A percentile compares a stretch with the other conserved stretches of the same genome.
Evolutionary conservation across 345 rosid species (phyloP).

Genomic region (Moricandia arvensis): DNA sequence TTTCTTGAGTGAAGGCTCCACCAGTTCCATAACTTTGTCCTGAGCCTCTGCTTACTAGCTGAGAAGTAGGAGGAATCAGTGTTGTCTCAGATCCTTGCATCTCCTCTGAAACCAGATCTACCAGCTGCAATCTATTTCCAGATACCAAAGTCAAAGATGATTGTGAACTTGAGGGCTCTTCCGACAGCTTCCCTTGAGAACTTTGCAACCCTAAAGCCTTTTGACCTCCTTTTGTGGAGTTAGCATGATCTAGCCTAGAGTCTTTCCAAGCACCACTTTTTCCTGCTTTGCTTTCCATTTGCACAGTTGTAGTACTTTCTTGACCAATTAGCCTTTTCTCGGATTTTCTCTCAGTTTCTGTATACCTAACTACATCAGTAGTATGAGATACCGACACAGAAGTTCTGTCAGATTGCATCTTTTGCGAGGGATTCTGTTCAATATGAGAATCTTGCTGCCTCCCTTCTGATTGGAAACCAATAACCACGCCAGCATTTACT

Average conservation of each 20-base stretch:
- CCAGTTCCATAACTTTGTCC: constrained; percentile 26
- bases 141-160: constrained; percentile 44
- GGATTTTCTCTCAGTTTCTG: constrained; percentile 43
- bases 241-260: constrained; percentile 36
- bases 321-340: constrained; percentile 47
- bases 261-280: constrained; percentile 35
- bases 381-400: constrained; percentile 43
- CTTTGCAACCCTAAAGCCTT: constrained; percentile 32
- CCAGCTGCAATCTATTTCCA: constrained; percentile 36
- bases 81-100: constrained; percentile 46
- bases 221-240: constrained; percentile 34
- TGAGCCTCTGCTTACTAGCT: constrained; percentile 45
- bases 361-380: constrained; percentile 36
- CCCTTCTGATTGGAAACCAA: constrained; percentile 40
- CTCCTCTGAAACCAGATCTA: constrained; percentile 39
- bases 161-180: constrained; percentile 42
- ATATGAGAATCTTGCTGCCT: constrained; percentile 38
- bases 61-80: constrained; percentile 59
- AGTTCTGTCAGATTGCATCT: constrained; percentile 43
- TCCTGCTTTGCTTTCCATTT: constrained; percentile 35
- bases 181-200: constrained; percentile 39
- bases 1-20: constrained; percentile 41
- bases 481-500: constrained; percentile 31
- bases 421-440: constrained; percentile 40
- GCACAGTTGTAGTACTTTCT: constrained; percentile 38